These are phyloP conservation scores for Salix koriyanagi DNA, from an alignment of 345 rosid genomes.

Conservation along the genomic window DNA sequence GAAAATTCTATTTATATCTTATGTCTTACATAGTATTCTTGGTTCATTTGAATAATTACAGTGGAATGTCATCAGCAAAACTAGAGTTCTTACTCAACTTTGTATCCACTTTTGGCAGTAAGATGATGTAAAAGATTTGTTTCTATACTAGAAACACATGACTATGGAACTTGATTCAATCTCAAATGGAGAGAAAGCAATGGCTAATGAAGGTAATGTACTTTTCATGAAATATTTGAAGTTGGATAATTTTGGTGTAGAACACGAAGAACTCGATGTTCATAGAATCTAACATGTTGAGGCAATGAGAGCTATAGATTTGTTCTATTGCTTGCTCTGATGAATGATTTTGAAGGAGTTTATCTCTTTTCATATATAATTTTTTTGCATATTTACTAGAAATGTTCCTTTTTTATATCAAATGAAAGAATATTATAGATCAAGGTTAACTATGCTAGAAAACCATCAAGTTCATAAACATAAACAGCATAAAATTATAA, in stretches of 20 bases:
- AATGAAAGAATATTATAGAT: too few relatives aligned
- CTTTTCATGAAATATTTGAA: slow-evolving; percentile 47
- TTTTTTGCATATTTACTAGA: slow-evolving; percentile 1
- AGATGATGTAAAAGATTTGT: slow-evolving; percentile 26
- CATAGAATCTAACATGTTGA: slow-evolving; percentile 53
- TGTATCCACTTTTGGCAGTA: slow-evolving; percentile 34
- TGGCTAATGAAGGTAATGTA: slow-evolving; percentile 75
- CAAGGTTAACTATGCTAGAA: too few relatives aligned
- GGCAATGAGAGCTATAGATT: slow-evolving; percentile 65
- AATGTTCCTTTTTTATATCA: not conserved
- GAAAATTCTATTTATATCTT: not conserved
- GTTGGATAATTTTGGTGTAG: slow-evolving; percentile 26
- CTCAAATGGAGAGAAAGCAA: slow-evolving; percentile 78
- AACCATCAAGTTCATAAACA: too few relatives aligned
- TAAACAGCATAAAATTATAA: too few relatives aligned
- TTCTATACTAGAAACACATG: slow-evolving; percentile 26
- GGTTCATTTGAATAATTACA: not conserved
- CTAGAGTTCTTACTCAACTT: slow-evolving; percentile 2
- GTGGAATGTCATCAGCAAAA: slow-evolving; percentile 2
- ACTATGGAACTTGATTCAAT: slow-evolving; percentile 61
- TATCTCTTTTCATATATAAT: slow-evolving; percentile 3
- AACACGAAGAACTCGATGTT: slow-evolving; percentile 36
- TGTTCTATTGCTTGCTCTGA: slow-evolving; percentile 25
- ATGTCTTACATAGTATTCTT: not conserved
- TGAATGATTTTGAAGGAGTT: not conserved